Conservation (phyloP, 495 filamentous ascomycete species). For the Massariosphaeria phaeospora region DNA sequence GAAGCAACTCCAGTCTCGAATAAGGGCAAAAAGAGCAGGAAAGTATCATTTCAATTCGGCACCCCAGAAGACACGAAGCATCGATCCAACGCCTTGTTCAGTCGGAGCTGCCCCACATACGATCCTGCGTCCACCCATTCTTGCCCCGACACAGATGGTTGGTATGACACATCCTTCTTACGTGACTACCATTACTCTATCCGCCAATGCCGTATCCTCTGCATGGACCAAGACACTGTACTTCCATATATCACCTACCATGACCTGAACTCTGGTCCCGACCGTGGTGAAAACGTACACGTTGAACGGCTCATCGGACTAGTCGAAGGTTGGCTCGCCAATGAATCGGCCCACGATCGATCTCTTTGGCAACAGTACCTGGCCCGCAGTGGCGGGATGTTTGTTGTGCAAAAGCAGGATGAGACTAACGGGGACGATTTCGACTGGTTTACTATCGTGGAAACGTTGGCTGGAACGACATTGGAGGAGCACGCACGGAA, state of each 20-base stretch:
- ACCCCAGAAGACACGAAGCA: background rate
- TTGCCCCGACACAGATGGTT: background rate
- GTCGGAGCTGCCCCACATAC: background rate
- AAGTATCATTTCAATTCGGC: background rate
- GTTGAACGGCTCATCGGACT: background rate
- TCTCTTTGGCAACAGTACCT: background rate
- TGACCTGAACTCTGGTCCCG: background rate
- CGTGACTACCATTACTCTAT: background rate
- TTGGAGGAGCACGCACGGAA: background rate
- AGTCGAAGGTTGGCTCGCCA: background rate
- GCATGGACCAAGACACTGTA: background rate
- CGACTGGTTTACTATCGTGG: background rate
- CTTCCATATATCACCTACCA: background rate
- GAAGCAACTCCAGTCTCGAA: too few species aligned
- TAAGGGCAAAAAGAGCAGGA: background rate
- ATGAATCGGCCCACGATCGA: background rate
- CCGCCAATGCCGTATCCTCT: slow-evolving; percentile 3
- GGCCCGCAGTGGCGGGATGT: background rate
- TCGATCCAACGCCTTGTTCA: background rate
- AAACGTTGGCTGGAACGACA: background rate
- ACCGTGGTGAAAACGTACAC: slow-evolving; percentile 10
- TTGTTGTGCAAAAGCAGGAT: background rate
- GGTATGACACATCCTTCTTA: slow-evolving; percentile 6
- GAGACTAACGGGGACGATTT: background rate
- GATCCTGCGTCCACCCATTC: background rate